Conservation (phyloP, 2,329 filamentous ascomycete genomes). For the Botrytis fragariae region DNA sequence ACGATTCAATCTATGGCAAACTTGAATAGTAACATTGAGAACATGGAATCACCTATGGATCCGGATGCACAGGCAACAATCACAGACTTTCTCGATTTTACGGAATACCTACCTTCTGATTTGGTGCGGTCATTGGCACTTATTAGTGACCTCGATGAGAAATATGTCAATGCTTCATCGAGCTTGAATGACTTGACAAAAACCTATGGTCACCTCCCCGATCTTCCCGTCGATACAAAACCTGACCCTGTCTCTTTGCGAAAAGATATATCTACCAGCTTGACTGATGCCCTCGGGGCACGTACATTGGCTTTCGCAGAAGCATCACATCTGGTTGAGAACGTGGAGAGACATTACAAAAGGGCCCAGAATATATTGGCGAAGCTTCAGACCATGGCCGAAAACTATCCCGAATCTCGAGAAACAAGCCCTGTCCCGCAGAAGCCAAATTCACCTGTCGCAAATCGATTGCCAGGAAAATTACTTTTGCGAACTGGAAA, state of each 20-base stretch:
- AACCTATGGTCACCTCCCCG: conserved; percentile 56
- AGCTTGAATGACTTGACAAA: conserved; percentile 56
- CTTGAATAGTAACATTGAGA: conserved; percentile 35
- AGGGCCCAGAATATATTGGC: conserved; percentile 57
- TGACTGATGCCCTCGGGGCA: conserved; percentile 54
- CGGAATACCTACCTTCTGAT: conserved; percentile 66
- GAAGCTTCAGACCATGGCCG: conserved; percentile 59
- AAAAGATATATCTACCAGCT: conserved; percentile 57
- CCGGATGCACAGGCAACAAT: conserved; percentile 68
- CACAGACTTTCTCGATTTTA: conserved; percentile 63
- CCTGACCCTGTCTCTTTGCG: conserved; percentile 52
- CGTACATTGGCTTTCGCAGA: conserved; percentile 60
- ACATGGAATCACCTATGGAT: conserved; percentile 45
- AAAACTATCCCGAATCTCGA: conserved; percentile 53
- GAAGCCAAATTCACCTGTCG: conserved; percentile 52
- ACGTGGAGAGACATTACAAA: conserved; percentile 60
- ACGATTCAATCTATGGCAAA: conserved; percentile 37
- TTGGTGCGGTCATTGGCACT: conserved; percentile 63
- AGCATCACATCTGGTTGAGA: conserved; percentile 61
- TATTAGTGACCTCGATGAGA: conserved; percentile 61
- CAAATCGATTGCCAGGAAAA: conserved; percentile 47
- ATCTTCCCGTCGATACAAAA: conserved; percentile 47
- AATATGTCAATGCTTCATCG: conserved; percentile 54
- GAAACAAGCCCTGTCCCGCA: conserved; percentile 49
- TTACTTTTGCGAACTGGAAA: conserved; percentile 45